Conservation (phyloP, 2,329 filamentous ascomycete genomes). For the Lojkania enalia region DNA sequence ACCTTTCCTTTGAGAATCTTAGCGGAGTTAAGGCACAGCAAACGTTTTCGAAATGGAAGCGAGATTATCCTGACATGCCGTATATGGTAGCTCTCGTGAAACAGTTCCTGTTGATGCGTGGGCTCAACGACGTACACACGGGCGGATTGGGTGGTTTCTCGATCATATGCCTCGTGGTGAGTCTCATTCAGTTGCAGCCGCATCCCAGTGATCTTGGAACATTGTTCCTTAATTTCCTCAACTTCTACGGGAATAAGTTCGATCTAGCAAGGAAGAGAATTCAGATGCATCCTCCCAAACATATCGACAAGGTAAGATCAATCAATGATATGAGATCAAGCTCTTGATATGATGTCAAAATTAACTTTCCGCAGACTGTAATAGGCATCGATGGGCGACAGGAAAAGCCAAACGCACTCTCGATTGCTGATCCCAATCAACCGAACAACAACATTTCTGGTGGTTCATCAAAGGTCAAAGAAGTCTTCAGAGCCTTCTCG, state of each 20-base stretch:
- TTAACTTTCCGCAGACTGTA: slow-evolving; percentile 19
- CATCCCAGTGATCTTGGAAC: slow-evolving; percentile 71
- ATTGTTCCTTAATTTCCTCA: slow-evolving; percentile 82
- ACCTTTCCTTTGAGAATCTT: slow-evolving; percentile 92
- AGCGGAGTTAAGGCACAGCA: slow-evolving; percentile 78
- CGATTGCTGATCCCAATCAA: slow-evolving; percentile 91
- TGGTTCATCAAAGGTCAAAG: slow-evolving; percentile 71
- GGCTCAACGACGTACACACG: slow-evolving; percentile 85
- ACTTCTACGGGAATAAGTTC: slow-evolving; percentile 85
- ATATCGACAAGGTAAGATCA: slow-evolving; percentile 71
- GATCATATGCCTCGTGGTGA: slow-evolving; percentile 90
- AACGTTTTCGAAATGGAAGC: slow-evolving; percentile 81
- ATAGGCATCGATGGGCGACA: slow-evolving; percentile 35
- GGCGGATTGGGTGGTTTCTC: slow-evolving; percentile 94
- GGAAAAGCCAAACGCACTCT: slow-evolving; percentile 62
- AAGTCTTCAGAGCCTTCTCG: slow-evolving; percentile 71
- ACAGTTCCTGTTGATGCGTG: slow-evolving; percentile 87
- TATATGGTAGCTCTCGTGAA: slow-evolving; percentile 86
- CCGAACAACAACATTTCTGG: slow-evolving; percentile 85
- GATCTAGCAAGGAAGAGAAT: slow-evolving; percentile 73
- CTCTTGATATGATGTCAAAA: no score
- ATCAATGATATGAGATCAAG: no score
- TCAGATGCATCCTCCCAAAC: slow-evolving; percentile 68
- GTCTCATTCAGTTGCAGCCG: slow-evolving; percentile 80
- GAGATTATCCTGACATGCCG: slow-evolving; percentile 80